Evolutionary conservation across 306 rosid genomes (phyloP), one percentile per base, ranked within the genome.

Genomic region (Begonia masoniana): DNA sequence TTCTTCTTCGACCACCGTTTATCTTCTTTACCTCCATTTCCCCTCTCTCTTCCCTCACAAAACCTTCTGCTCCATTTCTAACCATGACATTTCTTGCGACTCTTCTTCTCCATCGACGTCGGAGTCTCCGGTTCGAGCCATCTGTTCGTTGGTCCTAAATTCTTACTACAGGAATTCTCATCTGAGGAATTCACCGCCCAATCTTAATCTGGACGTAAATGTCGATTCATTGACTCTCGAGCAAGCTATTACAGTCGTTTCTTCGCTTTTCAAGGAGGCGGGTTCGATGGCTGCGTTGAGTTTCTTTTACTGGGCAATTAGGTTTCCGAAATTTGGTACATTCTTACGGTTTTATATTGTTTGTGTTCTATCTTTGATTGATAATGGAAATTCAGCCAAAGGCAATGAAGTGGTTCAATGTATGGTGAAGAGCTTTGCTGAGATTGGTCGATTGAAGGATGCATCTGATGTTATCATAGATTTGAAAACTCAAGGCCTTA

Each of bases 211-310:
- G 13, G 62, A 60, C 15, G n/a, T 75, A 5, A 71, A 89, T 13
- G 23, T 64, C 4, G 68, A 75, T 48, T 80, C 75, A 6, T 43
- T 91, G 70, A 71, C 82, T 31, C 74, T 66, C 10, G 95, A 85
- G 41, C 94, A 83, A 43, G 83, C 69, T 45, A 63, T 81, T 46
- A 69, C 91, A 7, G 51, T 78, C 2, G 85, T 82, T 59, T 81
- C 95, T 62, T 75, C 94, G 0, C 95, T 85, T 39, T 82, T 94
- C 5, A 57, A 53, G 13, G 76, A 85, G 36, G 83, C 74, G 21
- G 94, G 97, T 45, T 82, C 95, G 6, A 75, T 85, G 94, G 76
- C 74, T 62, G 85, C 94, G 0, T 52, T 82, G 66, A 69, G 85
- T 66, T 89, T 89, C 82, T 76, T 85, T 60, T 61, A 78, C 46